Conservation (phyloP, 495 filamentous ascomycete species). For the Pseudotulostoma volvatum region DNA sequence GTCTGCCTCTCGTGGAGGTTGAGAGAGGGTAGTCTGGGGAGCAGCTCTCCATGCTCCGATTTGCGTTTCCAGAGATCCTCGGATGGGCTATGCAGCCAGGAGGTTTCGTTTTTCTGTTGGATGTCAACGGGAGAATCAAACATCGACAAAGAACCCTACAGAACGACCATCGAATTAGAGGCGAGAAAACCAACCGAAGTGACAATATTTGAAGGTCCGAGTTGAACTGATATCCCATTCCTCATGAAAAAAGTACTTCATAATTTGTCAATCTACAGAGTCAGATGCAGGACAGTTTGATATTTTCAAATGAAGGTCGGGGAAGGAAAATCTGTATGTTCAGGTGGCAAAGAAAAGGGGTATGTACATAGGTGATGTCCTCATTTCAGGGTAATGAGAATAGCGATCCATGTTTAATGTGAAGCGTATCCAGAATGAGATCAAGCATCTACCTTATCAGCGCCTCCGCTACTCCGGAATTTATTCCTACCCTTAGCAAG, state of each 20-base stretch:
- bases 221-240: too few species aligned
- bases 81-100: background rate
- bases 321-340: too few species aligned
- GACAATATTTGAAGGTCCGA: slow-evolving; percentile 5
- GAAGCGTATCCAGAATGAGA: slow-evolving; percentile 22
- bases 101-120: background rate
- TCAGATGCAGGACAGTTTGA: too few species aligned
- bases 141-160: slow-evolving; percentile 28
- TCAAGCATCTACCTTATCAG: slow-evolving; percentile 67
- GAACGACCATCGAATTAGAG: slow-evolving; percentile 24
- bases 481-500: slow-evolving; percentile 77
- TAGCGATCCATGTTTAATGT: background rate
- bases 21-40: background rate
- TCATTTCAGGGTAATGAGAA: slow-evolving; percentile 16
- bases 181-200: too few species aligned
- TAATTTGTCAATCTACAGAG: too few species aligned
- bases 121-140: slow-evolving; percentile 1
- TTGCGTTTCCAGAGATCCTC: background rate
- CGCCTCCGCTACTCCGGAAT: slow-evolving; percentile 42
- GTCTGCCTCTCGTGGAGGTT: background rate
- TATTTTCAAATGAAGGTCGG: too few species aligned
- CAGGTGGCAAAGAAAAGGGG: slow-evolving; percentile 9
- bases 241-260: too few species aligned
- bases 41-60: background rate
- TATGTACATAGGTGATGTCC: slow-evolving; percentile 22